Base-by-base conservation (phyloP, 768 basidiomycete species). In the Nidularia pulvinata region DNA sequence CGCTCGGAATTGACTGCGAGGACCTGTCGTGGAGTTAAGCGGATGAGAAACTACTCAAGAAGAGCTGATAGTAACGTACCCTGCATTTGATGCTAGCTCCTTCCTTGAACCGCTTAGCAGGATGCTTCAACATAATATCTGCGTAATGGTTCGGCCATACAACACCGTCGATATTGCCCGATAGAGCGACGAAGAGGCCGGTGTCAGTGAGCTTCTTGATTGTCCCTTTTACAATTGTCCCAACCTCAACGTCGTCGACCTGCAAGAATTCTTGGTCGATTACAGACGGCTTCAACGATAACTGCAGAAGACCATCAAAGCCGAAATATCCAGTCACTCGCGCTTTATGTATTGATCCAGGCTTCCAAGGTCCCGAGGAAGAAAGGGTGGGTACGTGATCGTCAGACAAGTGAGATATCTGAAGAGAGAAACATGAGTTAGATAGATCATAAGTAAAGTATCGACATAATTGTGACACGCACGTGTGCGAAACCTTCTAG, bases 341-440 rank as follows among this genome's bases (percentile, higher is more conserved):
- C 2, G 92, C 95, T 49, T 81, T 78, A 64, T 98, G 96, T 1
- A 85, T 68, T 6, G 93, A 86, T 11, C 86, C 89, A 50, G 83
- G 63, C 68, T 85, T 91, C 89, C 89, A 98, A 19, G 88, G 81
- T 14, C 91, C 90, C 19, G 86, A 84, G n/a, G 78, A 69, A 5
- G 89, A 83, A 22, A 97, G 73, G n/a, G 86, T 79, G 13, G 89
- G 81, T n/a, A 94, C 75, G 64, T 93, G 93, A 46, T 95, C 91
- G 64, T 98, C 95, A 7, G 93, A 91, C 46, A 89, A 77, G 66
- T 97, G 93, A 9, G 96, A 97, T 61, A 99, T 97, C 94, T 98
- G 59, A 11, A 48, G 16, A 32, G 52, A 22, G n/a, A n/a, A n/a
- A n/a, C n/a, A n/a, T 50, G 52, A 48, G 53, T 59, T 9, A 55